phyloP scores from a whole-genome alignment of 2,329 filamentous ascomycete genomes.

The Phymatotrichopsis omnivora region DNA sequence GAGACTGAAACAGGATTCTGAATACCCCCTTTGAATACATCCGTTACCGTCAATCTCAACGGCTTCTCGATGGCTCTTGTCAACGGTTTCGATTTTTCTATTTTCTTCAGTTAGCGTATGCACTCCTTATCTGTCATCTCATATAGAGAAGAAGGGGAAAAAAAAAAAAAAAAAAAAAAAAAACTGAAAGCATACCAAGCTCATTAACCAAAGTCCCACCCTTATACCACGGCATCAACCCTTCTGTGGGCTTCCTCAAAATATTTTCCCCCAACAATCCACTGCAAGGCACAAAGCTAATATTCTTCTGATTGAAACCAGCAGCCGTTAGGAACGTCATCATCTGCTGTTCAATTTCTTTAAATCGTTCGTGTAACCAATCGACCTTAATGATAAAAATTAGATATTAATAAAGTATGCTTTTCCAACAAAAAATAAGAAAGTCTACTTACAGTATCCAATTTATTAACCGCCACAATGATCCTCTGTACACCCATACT shows the following conservation, averaged over 20 bases:
- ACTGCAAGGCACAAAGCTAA: constrained; percentile 81
- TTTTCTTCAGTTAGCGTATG: not conserved
- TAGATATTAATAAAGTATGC: not conserved
- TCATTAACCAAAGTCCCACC: constrained; percentile 72
- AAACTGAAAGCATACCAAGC: constrained; percentile 37
- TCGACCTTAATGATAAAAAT: constrained; percentile 39
- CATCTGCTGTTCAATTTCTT: constrained; percentile 76
- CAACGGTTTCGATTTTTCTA: constrained; percentile 65
- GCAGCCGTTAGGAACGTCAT: constrained; percentile 70
- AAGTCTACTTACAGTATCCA: constrained; percentile 51
- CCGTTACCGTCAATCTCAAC: constrained; percentile 74
- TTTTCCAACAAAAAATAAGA: not conserved
- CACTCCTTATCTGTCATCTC: not conserved
- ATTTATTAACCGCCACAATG: constrained; percentile 89
- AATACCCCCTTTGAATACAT: constrained; percentile 71
- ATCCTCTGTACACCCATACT: constrained; percentile 84
- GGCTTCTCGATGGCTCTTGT: constrained; percentile 63
- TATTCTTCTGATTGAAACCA: constrained; percentile 69
- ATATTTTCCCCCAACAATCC: constrained; percentile 86
- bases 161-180: not conserved
- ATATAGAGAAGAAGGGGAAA: not conserved
- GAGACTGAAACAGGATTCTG: constrained; percentile 76
- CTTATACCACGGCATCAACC: constrained; percentile 58
- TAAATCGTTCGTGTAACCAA: constrained; percentile 75
- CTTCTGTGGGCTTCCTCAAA: constrained; percentile 46